A percentile compares a stretch with the other conserved stretches of the same genome.
phyloP scores from a whole-genome alignment of 129 eudicot genomes.

The Centaurea solstitialis region DNA sequence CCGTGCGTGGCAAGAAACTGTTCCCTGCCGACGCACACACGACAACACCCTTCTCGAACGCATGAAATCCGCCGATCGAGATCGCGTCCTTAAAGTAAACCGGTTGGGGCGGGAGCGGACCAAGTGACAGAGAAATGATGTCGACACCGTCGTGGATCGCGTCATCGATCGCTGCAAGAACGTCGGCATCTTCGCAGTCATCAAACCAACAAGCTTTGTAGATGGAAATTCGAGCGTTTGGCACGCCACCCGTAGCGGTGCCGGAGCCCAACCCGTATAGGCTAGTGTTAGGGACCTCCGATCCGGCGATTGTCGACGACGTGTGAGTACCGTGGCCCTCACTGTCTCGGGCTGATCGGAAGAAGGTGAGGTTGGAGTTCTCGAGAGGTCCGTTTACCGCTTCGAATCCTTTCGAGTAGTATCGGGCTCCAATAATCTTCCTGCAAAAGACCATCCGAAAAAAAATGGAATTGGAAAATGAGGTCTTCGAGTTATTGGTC shows the following conservation, averaged over 20 bases:
- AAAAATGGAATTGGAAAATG: not conserved
- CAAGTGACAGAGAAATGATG: slow-evolving; percentile 60
- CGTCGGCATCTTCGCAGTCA: slow-evolving; percentile 55
- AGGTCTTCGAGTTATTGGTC: not conserved
- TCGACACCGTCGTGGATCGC: slow-evolving; percentile 69
- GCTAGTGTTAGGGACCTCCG: slow-evolving; percentile 44
- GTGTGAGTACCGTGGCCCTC: slow-evolving; percentile 74
- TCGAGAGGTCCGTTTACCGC: slow-evolving; percentile 53
- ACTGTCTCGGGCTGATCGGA: slow-evolving; percentile 55
- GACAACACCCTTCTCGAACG: slow-evolving; percentile 57
- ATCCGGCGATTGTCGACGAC: slow-evolving; percentile 71
- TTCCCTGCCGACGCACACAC: slow-evolving; percentile 71
- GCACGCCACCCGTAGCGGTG: slow-evolving; percentile 66
- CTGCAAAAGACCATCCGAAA: slow-evolving; percentile 23
- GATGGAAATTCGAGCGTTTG: slow-evolving; percentile 65
- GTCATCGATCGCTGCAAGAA: slow-evolving; percentile 64
- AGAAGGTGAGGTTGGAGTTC: slow-evolving; percentile 33
- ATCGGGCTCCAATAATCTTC: slow-evolving; percentile 75
- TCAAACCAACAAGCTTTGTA: slow-evolving; percentile 73
- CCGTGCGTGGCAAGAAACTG: slow-evolving; percentile 41
- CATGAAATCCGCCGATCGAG: slow-evolving; percentile 61
- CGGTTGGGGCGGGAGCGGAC: slow-evolving; percentile 46
- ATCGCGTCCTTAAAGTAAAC: slow-evolving; percentile 38
- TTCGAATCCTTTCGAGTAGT: slow-evolving; percentile 54
- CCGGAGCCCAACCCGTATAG: slow-evolving; percentile 54